These are phyloP conservation scores for Elasticomyces elasticus DNA, from an alignment of 495 filamentous ascomycete species.

Conservation along the genomic window DNA sequence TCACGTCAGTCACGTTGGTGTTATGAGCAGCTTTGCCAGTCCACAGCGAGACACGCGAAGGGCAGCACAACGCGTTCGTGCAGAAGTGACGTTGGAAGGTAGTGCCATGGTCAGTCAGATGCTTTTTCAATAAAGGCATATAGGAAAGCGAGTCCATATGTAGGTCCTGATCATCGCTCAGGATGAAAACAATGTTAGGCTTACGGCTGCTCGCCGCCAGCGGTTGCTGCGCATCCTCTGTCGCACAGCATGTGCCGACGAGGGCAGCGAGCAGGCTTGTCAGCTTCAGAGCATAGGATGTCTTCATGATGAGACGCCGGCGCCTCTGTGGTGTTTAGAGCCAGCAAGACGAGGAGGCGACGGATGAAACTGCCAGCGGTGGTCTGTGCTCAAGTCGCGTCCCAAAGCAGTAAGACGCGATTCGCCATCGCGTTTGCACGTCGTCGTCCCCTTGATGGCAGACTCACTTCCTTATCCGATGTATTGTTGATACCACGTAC, in stretches of 20 bases:
- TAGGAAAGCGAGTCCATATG: constrained; percentile 28
- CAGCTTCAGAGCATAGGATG: background rate
- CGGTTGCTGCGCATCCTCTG: background rate
- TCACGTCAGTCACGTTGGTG: constrained; percentile 64
- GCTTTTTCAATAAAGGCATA: constrained; percentile 26
- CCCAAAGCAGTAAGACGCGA: no score
- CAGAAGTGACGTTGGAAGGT: constrained; percentile 27
- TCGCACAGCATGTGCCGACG: background rate
- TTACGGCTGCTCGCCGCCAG: background rate
- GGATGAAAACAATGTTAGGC: constrained; percentile 29
- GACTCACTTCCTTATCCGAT: no score
- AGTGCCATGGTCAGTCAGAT: constrained; percentile 25
- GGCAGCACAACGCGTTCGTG: constrained; percentile 30
- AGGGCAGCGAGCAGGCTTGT: background rate
- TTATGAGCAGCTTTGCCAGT: constrained; percentile 62
- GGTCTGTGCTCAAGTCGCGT: no score
- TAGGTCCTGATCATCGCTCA: constrained; percentile 31
- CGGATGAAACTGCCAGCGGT: no score
- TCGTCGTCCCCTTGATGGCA: no score
- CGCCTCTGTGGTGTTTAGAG: background rate
- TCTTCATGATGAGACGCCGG: background rate
- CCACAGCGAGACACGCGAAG: constrained; percentile 32
- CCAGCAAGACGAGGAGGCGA: no score
- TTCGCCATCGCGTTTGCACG: no score
- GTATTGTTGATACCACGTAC: no score